Evolutionary conservation across 441 rosid species (phyloP).

Genomic region (Populus hybrid): DNA sequence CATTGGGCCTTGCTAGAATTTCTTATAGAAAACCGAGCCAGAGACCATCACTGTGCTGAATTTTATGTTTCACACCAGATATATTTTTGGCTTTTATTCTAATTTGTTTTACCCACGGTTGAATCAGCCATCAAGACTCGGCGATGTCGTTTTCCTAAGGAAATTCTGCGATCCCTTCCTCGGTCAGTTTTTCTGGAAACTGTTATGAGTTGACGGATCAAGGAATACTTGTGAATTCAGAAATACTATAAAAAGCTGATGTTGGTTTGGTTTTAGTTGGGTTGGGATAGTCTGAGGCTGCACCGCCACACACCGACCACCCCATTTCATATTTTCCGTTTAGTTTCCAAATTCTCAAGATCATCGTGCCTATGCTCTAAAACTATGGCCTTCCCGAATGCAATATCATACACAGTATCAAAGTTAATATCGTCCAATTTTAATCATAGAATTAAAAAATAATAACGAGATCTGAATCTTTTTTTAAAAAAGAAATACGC

Average conservation of each 20-base stretch:
- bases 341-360: not conserved
- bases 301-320: slow-evolving; percentile 19
- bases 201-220: not conserved
- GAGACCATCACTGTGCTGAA: no score
- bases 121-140: not conserved
- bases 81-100: no score
- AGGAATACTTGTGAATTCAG: not conserved
- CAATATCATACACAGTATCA: no score
- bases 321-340: not conserved
- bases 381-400: not conserved
- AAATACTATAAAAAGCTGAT: no score
- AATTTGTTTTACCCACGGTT: no score
- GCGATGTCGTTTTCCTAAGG: not conserved
- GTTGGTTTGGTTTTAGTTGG: not conserved
- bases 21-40: no score
- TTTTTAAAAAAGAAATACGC: no score
- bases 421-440: no score
- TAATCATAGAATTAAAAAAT: no score
- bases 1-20: no score
- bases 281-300: slow-evolving; percentile 19
- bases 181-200: not conserved
- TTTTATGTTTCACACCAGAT: no score
- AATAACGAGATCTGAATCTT: no score
- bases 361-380: slow-evolving; percentile 4
- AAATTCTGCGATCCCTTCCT: not conserved